Evolutionary conservation across 495 filamentous ascomycete species (phyloP).

Genomic region (Lasiosphaeria ovina): DNA sequence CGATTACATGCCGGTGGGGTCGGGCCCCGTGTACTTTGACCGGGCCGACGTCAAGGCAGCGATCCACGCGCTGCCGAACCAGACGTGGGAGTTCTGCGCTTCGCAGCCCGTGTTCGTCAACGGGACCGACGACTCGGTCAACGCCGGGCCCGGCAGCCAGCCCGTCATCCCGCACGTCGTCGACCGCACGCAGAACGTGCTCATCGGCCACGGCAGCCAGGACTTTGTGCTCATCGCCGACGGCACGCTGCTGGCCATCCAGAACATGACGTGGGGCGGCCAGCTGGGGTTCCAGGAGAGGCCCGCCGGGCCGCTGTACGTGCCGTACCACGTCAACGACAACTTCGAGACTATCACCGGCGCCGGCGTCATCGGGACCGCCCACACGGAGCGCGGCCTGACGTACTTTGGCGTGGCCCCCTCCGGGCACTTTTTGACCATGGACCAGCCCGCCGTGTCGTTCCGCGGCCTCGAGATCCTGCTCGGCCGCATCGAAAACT

Average conservation of each 20-base stretch:
- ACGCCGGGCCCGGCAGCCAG: conserved; percentile 51
- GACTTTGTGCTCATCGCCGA: conserved; percentile 63
- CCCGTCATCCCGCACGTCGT: conserved; percentile 67
- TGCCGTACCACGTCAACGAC: conserved; percentile 57
- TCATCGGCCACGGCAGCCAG: conserved; percentile 68
- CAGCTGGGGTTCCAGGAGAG: conserved; percentile 62
- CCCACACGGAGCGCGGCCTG: conserved; percentile 38
- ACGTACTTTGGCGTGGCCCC: conserved; percentile 36
- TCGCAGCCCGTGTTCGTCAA: conserved; percentile 54
- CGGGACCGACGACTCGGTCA: conserved; percentile 48
- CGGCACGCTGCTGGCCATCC: conserved; percentile 69
- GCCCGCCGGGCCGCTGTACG: conserved; percentile 60
- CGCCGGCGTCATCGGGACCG: conserved; percentile 34
- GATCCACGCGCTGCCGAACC: conserved; percentile 61
- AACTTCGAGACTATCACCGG: conserved; percentile 22
- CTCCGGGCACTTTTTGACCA: conserved; percentile 36
- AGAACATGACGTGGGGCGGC: conserved; percentile 85
- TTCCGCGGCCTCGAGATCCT: conserved; percentile 41
- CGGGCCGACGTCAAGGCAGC: conserved; percentile 70
- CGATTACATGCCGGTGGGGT: conserved; percentile 51
- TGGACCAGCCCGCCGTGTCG: conserved; percentile 35
- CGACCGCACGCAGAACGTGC: conserved; percentile 64
- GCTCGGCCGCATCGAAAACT: conserved; percentile 33
- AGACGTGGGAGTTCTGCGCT: conserved; percentile 62
- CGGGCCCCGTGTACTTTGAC: conserved; percentile 70